phyloP scores from a whole-genome alignment of 805 yeast genomes.

The Metschnikowia gelsemii region DNA sequence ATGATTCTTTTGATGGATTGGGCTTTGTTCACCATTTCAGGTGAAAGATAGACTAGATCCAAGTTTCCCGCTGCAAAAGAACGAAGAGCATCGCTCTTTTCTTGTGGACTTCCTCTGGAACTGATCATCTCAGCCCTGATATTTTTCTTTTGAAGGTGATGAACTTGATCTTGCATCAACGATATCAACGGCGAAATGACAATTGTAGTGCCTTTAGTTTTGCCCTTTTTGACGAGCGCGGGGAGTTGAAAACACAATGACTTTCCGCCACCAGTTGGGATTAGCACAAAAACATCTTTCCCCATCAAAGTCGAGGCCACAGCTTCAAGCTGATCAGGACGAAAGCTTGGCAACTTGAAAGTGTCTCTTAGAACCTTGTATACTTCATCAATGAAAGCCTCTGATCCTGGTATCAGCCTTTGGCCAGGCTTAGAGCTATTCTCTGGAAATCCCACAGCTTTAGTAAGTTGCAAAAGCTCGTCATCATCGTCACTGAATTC shows the following conservation, averaged over 20 bases:
- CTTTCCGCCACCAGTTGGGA: slow-evolving; percentile 99
- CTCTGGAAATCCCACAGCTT: slow-evolving; percentile 6
- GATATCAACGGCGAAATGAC: slow-evolving; percentile 95
- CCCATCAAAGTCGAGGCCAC: slow-evolving; percentile 74
- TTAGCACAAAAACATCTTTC: slow-evolving; percentile 85
- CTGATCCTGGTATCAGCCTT: slow-evolving; percentile 25
- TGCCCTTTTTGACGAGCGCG: slow-evolving; percentile 75
- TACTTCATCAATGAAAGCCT: slow-evolving; percentile 68
- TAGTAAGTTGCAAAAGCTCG: slow-evolving; percentile 22
- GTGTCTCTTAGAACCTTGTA: slow-evolving; percentile 51
- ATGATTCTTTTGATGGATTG: slow-evolving; percentile 65
- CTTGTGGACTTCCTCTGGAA: slow-evolving; percentile 66
- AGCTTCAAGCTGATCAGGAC: slow-evolving; percentile 86
- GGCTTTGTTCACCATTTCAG: slow-evolving; percentile 88
- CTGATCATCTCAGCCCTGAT: slow-evolving; percentile 87
- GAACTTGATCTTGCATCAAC: slow-evolving; percentile 96
- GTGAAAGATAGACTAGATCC: slow-evolving; percentile 82
- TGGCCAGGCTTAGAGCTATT: slow-evolving; percentile 1
- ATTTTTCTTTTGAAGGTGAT: slow-evolving; percentile 63
- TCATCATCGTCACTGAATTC: slow-evolving; percentile 38
- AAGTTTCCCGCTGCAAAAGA: slow-evolving; percentile 64
- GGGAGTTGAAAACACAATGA: slow-evolving; percentile 95
- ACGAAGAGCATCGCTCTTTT: slow-evolving; percentile 60
- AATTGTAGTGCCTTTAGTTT: slow-evolving; percentile 78
- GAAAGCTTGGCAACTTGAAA: slow-evolving; percentile 65